Evolutionary conservation across 805 yeast species (phyloP), one percentile per base, ranked within the genome.

Genomic region (Ogataea thermomethanolica): DNA sequence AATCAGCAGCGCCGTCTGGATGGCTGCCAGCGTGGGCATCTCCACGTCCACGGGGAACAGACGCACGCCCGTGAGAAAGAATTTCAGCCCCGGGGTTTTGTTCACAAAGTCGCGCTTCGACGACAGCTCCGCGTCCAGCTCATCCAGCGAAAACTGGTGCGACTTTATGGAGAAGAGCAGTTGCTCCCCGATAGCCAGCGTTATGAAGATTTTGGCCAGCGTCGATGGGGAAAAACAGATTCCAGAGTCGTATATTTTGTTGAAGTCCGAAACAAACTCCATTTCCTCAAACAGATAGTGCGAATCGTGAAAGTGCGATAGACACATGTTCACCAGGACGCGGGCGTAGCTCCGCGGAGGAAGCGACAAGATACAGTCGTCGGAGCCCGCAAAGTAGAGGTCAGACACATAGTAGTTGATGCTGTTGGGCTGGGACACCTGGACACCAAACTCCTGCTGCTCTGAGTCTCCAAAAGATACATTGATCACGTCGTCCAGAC

Each of bases 1-100:
- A 22, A 65, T 49, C 29, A 65, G 43, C 15, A 64, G 44, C 27
- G 62, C 56, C 1, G 65, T 59, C 46, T 66, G 69, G 25, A 66
- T 56, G 33, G 49, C 41, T 9, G 55, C 49, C n/a, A 58, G 37
- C 12, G 52, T 50, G 13, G 68, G 69, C 37, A 56, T 56, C 45
- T 66, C 70, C 32, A 54, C 50, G 34, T 49, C 46, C 33, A 35
- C 40, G 14, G 55, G 46, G 32, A 56, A 59, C 20, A 57, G 33
- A 31, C 49, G 51, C 22, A 57, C 53, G 3, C 59, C 57, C 8
- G 44, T 50, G 9, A 51, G 54, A 39, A 61, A 61, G 32, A 51
- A 54, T 43, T 55, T 55, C 43, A 60, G 49, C 8, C 66, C 67
- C 14, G 62, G 62, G 8, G 56, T 52, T 33, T 45, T 48, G 41